Conservation (phyloP, 768 basidiomycete species). For the Sistotremastrum suecicum region DNA sequence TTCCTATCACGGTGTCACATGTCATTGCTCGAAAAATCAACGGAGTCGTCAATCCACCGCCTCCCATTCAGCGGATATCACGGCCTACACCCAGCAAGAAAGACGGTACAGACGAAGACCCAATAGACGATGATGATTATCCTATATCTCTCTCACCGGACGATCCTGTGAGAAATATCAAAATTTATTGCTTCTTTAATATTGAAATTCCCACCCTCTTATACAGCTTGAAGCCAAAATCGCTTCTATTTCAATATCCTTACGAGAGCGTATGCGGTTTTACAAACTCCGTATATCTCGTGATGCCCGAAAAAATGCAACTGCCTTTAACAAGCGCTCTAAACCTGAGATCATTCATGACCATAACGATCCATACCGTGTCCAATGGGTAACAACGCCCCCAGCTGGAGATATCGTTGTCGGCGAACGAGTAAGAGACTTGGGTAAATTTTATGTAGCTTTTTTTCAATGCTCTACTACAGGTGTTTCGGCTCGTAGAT, state of each 20-base stretch:
- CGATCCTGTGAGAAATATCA: conserved; percentile 38
- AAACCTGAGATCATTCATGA: conserved; percentile 78
- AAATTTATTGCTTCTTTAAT: not conserved
- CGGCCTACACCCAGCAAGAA: conserved; percentile 27
- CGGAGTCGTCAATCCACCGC: conserved; percentile 26
- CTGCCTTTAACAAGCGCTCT: conserved; percentile 71
- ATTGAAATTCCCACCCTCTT: not conserved
- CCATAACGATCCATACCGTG: conserved; percentile 64
- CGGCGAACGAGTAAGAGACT: conserved; percentile 53
- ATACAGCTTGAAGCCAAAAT: conserved; percentile 65
- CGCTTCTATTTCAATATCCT: conserved; percentile 50
- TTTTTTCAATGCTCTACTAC: not conserved
- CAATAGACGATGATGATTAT: conserved; percentile 34
- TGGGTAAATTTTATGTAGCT: not conserved
- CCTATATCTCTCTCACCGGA: conserved; percentile 32
- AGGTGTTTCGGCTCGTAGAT: conserved; percentile 62
- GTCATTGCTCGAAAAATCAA: conserved; percentile 59
- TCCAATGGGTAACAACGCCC: conserved; percentile 66
- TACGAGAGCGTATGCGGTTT: conserved; percentile 75
- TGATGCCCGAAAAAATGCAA: conserved; percentile 54
- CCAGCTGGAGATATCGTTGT: conserved; percentile 40
- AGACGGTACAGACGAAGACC: conserved; percentile 10
- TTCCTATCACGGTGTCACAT: conserved; percentile 50
- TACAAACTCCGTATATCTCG: conserved; percentile 69
- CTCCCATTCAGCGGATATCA: conserved; percentile 35